These are phyloP conservation scores for Alternaria ventricosa DNA, from an alignment of 2,329 filamentous ascomycete genomes.

Conservation along the genomic window DNA sequence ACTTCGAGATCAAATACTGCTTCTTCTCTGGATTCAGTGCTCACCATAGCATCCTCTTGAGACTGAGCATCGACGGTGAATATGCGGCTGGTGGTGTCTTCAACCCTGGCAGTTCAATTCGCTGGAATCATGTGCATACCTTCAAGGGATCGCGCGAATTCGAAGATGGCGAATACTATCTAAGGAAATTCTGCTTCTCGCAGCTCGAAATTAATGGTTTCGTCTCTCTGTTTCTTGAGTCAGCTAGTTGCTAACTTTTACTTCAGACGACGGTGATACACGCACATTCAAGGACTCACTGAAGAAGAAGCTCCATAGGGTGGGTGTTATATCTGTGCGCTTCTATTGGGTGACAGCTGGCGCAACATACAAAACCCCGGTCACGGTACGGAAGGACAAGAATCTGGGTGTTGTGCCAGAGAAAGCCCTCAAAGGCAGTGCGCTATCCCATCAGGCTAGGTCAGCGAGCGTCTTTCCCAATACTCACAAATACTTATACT, in stretches of 20 bases:
- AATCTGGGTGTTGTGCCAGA: slow-evolving; percentile 16
- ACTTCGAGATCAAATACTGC: slow-evolving; percentile 4
- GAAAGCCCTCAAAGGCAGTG: slow-evolving; percentile 28
- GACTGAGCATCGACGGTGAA: neutral
- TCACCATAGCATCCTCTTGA: neutral
- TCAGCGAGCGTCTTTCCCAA: neutral
- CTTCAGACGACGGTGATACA: slow-evolving; percentile 10
- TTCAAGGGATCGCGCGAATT: neutral
- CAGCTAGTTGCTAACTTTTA: neutral
- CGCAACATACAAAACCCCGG: neutral
- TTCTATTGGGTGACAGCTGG: slow-evolving; percentile 2
- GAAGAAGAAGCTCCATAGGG: slow-evolving; percentile 10
- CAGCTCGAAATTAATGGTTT: slow-evolving; percentile 19
- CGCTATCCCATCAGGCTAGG: slow-evolving; percentile 22
- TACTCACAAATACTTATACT: neutral
- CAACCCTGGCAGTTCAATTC: neutral
- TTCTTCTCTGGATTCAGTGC: neutral
- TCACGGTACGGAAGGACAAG: no score
- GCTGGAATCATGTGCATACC: accelerated
- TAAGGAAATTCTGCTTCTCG: slow-evolving; percentile 31
- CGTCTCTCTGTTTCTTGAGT: neutral
- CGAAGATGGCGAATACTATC: neutral
- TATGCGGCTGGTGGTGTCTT: neutral
- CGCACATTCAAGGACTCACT: neutral
- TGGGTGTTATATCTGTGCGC: slow-evolving; percentile 25